Conservation (phyloP, 768 basidiomycete species). For the Pholiota conissans region DNA sequence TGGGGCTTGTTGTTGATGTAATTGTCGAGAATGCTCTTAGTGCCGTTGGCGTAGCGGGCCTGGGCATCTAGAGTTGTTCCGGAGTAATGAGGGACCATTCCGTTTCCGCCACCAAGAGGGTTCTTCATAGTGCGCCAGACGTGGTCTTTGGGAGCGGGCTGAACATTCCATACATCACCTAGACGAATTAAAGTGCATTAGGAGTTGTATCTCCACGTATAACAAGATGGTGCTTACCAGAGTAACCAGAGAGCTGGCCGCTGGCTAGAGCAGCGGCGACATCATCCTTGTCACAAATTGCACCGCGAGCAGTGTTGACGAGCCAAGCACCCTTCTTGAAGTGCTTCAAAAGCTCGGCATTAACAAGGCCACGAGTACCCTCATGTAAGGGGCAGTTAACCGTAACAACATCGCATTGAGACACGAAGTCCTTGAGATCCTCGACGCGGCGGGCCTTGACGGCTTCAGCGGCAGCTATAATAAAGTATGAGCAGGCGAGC, state of each 20-base stretch:
- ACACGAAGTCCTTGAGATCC: constrained; percentile 65
- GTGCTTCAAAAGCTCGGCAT: constrained; percentile 78
- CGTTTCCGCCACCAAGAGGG: constrained; percentile 82
- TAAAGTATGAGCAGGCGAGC: constrained; percentile 13
- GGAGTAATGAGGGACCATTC: constrained; percentile 86
- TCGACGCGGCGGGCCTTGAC: constrained; percentile 75
- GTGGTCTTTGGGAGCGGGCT: constrained; percentile 86
- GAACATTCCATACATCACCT: constrained; percentile 82
- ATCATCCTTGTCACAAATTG: constrained; percentile 84
- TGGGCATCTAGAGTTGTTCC: constrained; percentile 92
- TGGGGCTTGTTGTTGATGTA: constrained; percentile 66
- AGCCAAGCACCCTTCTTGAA: constrained; percentile 94
- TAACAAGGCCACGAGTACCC: constrained; percentile 76
- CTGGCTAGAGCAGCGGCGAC: constrained; percentile 74
- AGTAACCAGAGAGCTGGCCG: constrained; percentile 69
- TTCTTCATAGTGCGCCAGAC: constrained; percentile 84
- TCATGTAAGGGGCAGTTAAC: constrained; percentile 90
- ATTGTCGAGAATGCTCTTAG: constrained; percentile 69
- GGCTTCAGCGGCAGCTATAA: constrained; percentile 58
- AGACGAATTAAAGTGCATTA: background rate
- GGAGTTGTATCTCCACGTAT: no score
- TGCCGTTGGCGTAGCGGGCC: constrained; percentile 77
- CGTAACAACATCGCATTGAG: constrained; percentile 78
- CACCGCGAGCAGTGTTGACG: constrained; percentile 92
- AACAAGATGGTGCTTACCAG: constrained; percentile 27